A percentile compares a stretch with the other conserved stretches of the same genome.
These are phyloP conservation scores for Isoetes taiwanensis DNA, from an alignment of 75 land plant species.

Conservation along the genomic window DNA sequence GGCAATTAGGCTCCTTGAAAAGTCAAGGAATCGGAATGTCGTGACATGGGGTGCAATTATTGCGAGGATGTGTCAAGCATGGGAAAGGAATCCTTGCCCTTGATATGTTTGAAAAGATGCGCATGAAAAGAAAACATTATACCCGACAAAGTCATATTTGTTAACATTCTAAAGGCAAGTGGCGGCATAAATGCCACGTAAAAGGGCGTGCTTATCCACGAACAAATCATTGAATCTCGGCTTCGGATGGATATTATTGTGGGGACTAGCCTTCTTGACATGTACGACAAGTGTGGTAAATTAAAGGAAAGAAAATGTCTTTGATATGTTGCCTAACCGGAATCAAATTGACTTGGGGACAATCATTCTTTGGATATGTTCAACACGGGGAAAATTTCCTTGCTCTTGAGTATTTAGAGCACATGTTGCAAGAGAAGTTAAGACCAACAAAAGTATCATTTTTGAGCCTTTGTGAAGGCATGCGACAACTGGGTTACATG, in stretches of 20 bases:
- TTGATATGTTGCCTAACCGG: too few relatives aligned
- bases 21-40: conserved; percentile 19
- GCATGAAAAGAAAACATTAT: conserved; percentile 8
- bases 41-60: conserved; percentile 36
- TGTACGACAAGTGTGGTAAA: conserved; percentile 32
- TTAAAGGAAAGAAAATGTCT: too few relatives aligned
- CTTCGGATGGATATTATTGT: conserved; percentile 5
- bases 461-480: too few relatives aligned
- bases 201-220: conserved; percentile 19
- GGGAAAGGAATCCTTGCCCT: conserved; percentile 13
- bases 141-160: conserved; percentile 14
- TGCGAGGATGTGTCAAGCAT: conserved; percentile 16
- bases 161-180: conserved; percentile 20
- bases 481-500: too few relatives aligned
- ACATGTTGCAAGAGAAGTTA: too few relatives aligned
- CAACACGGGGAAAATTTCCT: too few relatives aligned
- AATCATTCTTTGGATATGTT: too few relatives aligned
- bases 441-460: too few relatives aligned
- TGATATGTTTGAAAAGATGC: conserved; percentile 18
- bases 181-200: conserved; percentile 9
- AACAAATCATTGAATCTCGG: conserved; percentile 21
- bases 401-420: too few relatives aligned
- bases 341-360: too few relatives aligned
- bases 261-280: conserved; percentile 23
- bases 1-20: conserved; percentile 28